Percentiles rank a stretch among this genome's conserved stretches.
phyloP scores from a whole-genome alignment of 2,329 filamentous ascomycete genomes.

The Cladophialophora psammophila region DNA sequence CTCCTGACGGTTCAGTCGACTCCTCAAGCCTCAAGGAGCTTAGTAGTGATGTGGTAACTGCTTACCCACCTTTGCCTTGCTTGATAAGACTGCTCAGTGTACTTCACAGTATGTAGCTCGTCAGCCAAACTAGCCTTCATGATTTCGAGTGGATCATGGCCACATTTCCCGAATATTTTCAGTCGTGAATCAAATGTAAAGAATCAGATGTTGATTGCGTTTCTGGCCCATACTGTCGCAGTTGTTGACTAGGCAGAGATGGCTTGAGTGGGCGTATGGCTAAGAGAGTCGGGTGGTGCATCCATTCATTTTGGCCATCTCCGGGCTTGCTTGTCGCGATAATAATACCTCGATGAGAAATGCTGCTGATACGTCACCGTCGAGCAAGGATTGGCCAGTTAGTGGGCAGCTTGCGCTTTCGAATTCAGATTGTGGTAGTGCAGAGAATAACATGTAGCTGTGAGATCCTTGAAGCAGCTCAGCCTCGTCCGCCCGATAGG shows the following conservation, averaged over 20 bases:
- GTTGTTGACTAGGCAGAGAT: no score
- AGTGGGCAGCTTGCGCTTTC: background rate
- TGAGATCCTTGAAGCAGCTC: background rate
- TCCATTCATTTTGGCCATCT: no score
- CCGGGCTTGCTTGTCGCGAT: no score
- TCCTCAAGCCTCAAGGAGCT: background rate
- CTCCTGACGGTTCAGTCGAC: slow-evolving; percentile 2
- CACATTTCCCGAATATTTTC: background rate
- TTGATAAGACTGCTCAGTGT: background rate
- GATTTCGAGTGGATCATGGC: background rate
- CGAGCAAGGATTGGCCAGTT: background rate
- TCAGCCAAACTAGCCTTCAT: background rate
- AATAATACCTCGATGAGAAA: no score
- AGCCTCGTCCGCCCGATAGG: background rate
- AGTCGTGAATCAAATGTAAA: background rate
- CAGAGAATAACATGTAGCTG: no score
- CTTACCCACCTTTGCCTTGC: slow-evolving; percentile 9
- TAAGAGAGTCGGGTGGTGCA: no score
- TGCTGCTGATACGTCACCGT: no score
- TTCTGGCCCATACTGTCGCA: background rate
- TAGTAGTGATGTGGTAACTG: background rate
- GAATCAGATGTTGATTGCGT: background rate
- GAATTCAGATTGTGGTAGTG: background rate
- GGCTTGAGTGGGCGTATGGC: background rate
- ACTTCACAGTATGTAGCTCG: background rate